A percentile compares a stretch with the other conserved stretches of the same genome.
phyloP scores from a whole-genome alignment of 805 yeast genomes.

The Tanozyma kutaoensis region DNA sequence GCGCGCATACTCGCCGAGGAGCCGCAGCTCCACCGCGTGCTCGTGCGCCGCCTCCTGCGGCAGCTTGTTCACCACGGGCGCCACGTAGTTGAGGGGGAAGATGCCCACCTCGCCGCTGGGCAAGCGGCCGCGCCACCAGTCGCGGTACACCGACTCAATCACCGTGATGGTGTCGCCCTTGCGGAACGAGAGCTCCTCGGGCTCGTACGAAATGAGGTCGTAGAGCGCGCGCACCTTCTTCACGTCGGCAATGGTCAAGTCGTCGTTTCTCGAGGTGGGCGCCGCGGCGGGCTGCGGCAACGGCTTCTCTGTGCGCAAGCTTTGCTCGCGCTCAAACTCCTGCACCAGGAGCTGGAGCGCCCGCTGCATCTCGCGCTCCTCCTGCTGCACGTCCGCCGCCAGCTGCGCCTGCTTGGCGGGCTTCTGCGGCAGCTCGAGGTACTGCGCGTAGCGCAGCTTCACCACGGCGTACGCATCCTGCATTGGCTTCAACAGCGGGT shows the following conservation, averaged over 20 bases:
- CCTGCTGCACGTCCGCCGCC: conserved; percentile 34
- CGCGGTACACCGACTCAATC: conserved; percentile 75
- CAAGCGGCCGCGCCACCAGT: conserved; percentile 92
- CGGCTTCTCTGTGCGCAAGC: conserved; percentile 17
- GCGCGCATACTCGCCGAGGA: conserved; percentile 36
- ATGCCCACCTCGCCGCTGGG: conserved; percentile 68
- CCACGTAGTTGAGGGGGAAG: conserved; percentile 86
- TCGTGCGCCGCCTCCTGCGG: conserved; percentile 44
- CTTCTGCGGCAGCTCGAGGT: conserved; percentile 30
- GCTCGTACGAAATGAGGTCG: conserved; percentile 65
- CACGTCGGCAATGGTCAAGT: no score
- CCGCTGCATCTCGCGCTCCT: conserved; percentile 69
- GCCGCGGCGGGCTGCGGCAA: conserved; percentile 11
- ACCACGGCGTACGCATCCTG: conserved; percentile 44
- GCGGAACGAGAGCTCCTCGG: conserved; percentile 76
- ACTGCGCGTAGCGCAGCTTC: conserved; percentile 21
- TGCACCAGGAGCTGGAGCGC: conserved; percentile 63
- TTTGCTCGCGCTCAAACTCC: conserved; percentile 37
- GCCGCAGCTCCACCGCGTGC: conserved; percentile 31
- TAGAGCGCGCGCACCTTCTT: conserved; percentile 75
- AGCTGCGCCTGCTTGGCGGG: conserved; percentile 44
- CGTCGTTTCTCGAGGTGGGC: no score
- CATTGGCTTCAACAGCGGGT: conserved; percentile 68
- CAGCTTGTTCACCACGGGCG: conserved; percentile 58
- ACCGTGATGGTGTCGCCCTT: conserved; percentile 84